Conservation (phyloP, 164 flowering plant genomes). For the Berberis thunbergii region DNA sequence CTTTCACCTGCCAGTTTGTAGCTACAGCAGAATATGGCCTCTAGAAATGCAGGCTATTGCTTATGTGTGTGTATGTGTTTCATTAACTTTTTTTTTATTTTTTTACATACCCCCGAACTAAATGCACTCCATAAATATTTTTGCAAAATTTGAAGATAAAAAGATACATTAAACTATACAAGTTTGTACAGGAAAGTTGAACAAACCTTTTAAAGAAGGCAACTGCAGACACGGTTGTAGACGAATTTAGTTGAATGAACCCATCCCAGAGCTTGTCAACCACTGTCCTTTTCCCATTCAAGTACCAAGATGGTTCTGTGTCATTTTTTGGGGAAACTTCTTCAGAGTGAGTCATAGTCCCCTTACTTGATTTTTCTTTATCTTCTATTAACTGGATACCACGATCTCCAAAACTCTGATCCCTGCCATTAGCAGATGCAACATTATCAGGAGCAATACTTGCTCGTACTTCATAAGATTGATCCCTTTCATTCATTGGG, state of each 20-base stretch:
- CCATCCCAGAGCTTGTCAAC: conserved; percentile 56
- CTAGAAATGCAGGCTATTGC: too few species aligned
- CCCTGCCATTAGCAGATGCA: conserved; percentile 1
- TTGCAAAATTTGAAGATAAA: too few species aligned
- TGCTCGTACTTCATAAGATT: conserved; percentile 7
- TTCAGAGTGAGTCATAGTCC: conserved; percentile 6
- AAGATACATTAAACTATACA: too few species aligned
- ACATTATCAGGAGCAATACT: background rate
- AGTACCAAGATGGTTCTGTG: conserved; percentile 1
- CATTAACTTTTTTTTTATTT: too few species aligned
- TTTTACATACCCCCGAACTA: too few species aligned
- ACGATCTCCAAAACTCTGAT: conserved; percentile 5
- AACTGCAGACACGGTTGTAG: conserved; percentile 31
- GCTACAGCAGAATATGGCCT: too few species aligned
- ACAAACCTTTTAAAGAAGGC: conserved; percentile 57
- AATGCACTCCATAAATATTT: too few species aligned
- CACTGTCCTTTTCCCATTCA: conserved; percentile 1
- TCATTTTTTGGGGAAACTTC: conserved; percentile 4
- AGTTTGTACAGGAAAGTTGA: too few species aligned
- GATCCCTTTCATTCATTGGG: conserved; percentile 13
- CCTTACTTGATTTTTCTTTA: conserved; percentile 3
- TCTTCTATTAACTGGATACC: conserved; percentile 4
- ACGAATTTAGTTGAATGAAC: conserved; percentile 41
- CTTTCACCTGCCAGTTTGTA: too few species aligned
- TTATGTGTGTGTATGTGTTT: too few species aligned